Percentiles rank a stretch among this genome's conserved stretches.
These are phyloP conservation scores for Candida freyschussii DNA, from an alignment of 1,139 yeast species.

Conservation along the genomic window DNA sequence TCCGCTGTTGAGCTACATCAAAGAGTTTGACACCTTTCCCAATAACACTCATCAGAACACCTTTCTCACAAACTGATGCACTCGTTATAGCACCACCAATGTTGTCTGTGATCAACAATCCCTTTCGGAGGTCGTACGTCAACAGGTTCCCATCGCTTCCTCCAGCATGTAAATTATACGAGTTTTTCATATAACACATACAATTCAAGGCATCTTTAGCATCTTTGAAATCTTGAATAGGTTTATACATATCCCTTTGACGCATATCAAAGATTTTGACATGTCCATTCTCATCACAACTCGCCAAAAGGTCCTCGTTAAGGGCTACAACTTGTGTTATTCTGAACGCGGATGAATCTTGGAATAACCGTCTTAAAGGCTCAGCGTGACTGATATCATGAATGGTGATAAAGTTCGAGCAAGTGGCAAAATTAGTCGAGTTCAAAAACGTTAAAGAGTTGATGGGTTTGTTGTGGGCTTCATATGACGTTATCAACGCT, in stretches of 20 bases:
- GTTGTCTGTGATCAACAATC: constrained; percentile 13
- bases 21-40: constrained; percentile 1
- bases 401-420: constrained; percentile 14
- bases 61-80: constrained; percentile 2
- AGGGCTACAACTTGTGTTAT: constrained; percentile 13
- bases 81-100: constrained; percentile 13
- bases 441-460: constrained; percentile 9
- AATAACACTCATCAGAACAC: constrained; percentile 6
- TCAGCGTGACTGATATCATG: constrained; percentile 10
- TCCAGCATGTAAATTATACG: constrained; percentile 10
- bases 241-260: constrained; percentile 15
- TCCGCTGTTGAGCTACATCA: constrained; percentile 1
- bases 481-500: constrained; percentile 5
- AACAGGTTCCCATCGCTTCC: constrained; percentile 22
- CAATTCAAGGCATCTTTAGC: constrained; percentile 18
- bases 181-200: constrained; percentile 3
- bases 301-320: constrained; percentile 13
- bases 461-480: constrained; percentile 10
- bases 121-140: constrained; percentile 21
- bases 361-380: constrained; percentile 11
- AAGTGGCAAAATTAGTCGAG: constrained; percentile 10
- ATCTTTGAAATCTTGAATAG: constrained; percentile 18
- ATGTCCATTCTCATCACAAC: constrained; percentile 19
- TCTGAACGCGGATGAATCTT: constrained; percentile 6
- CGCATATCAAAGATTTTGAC: constrained; percentile 20